Evolutionary conservation across 2,329 filamentous ascomycete genomes (phyloP), one percentile per base, ranked within the genome.

Genomic region (Fusarium pseudograminearum): DNA sequence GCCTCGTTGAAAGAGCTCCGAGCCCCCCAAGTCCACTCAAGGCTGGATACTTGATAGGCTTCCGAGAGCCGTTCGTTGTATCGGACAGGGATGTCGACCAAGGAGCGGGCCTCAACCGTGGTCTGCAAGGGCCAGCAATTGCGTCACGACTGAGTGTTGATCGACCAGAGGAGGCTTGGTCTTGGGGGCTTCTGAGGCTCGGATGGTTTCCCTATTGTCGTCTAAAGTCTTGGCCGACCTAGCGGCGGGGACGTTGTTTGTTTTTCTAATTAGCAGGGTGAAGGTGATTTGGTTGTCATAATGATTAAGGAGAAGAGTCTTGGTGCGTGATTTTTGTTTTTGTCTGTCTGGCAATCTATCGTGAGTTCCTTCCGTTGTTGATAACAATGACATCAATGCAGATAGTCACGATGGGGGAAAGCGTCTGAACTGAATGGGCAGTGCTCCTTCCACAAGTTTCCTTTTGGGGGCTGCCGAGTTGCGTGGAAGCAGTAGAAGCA

Each of bases 71-170:
- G 34, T 44, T n/a, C 36, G n/a, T 12, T 50, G 59, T 30, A 36
- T 38, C 18, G 36, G 7, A 28, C 52, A 64, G 36, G 64, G 64
- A 41, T 69, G n/a, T 45, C 14, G 38, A 51, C 41, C 53, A 41
- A 28, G 26, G 26, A 61, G 69, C 58, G 51, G 69, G 66, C 65
- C 67, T 70, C 51, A 67, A 63, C 61, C 50, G 55, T 71, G 58
- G 57, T 47, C 72, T 73, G 69, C 63, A 74, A 70, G 71, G 71
- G 68, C 67, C 69, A 70, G 59, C 57, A 69, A 77, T 77, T 76
- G 76, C 76, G 76, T 77, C 76, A 77, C 76, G 70, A 62, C 62
- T 64, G 72, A 57, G 59, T 61, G 74, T 62, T 74, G 75, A 77
- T 77, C 75, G 57, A 55, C 57, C 70, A 74, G 54, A 63, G 61